Evolutionary conservation across 306 rosid genomes (phyloP).

Genomic region (Pyrus pyrifolia): DNA sequence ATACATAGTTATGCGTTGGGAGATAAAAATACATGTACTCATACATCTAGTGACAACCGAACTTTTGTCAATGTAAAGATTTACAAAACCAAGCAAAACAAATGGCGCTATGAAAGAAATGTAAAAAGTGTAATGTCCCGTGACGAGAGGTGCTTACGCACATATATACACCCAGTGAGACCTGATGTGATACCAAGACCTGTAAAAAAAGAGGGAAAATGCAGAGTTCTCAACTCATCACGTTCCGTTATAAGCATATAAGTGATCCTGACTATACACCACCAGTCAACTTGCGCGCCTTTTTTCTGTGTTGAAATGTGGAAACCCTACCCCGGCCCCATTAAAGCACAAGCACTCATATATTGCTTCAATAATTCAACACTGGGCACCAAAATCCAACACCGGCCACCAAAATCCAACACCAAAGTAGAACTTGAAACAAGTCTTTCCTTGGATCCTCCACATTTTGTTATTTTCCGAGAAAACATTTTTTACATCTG

Average conservation of each 20-base stretch:
- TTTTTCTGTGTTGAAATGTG: neutral
- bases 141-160: neutral
- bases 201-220: neutral
- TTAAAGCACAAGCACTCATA: too few relatives aligned
- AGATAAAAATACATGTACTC: too few relatives aligned
- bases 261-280: neutral
- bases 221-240: neutral
- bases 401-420: neutral
- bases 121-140: too few relatives aligned
- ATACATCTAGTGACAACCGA: neutral
- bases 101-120: neutral
- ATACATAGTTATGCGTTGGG: neutral
- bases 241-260: too few relatives aligned
- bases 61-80: neutral
- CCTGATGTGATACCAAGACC: neutral
- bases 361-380: neutral
- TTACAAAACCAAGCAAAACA: neutral
- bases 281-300: neutral
- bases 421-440: neutral
- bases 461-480: too few relatives aligned
- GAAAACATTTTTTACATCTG: too few relatives aligned
- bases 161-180: too few relatives aligned
- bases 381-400: neutral
- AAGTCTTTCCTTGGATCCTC: neutral
- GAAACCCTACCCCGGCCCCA: neutral